Conservation (phyloP, 768 basidiomycete species). For the Sarcomyxa edulis region DNA sequence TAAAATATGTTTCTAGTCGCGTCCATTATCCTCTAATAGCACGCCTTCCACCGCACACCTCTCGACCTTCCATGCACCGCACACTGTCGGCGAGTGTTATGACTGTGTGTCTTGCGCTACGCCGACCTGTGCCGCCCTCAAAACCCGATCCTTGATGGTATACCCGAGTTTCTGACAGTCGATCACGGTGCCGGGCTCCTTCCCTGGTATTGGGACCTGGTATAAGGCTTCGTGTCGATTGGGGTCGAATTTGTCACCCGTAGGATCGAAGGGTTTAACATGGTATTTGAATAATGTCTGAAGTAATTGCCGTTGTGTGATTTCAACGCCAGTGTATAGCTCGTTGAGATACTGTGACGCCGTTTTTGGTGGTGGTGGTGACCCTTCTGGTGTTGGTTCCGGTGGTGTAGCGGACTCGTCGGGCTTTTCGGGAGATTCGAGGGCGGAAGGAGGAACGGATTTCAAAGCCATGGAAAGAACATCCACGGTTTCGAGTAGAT, state of each 20-base stretch:
- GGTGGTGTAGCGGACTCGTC: slow-evolving; percentile 25
- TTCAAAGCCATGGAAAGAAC: slow-evolving; percentile 83
- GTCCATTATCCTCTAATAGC: slow-evolving; percentile 12
- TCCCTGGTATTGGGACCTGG: slow-evolving; percentile 86
- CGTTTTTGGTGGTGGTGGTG: slow-evolving; percentile 43
- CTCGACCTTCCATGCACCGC: not conserved
- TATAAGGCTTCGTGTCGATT: slow-evolving; percentile 94
- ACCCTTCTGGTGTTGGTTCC: slow-evolving; percentile 23
- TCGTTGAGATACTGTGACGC: slow-evolving; percentile 57
- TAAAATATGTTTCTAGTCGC: slow-evolving; percentile 21
- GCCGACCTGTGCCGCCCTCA: slow-evolving; percentile 95
- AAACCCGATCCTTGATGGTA: slow-evolving; percentile 88
- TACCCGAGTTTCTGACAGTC: slow-evolving; percentile 91
- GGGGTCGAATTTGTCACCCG: slow-evolving; percentile 91
- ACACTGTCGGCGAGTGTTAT: not conserved
- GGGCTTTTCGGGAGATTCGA: slow-evolving; percentile 23
- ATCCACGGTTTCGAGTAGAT: slow-evolving; percentile 87
- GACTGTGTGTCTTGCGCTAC: slow-evolving; percentile 69
- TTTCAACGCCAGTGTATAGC: slow-evolving; percentile 81
- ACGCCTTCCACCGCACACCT: not conserved
- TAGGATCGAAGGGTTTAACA: slow-evolving; percentile 87
- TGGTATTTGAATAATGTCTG: slow-evolving; percentile 91
- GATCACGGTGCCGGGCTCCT: slow-evolving; percentile 84
- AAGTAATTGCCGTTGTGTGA: slow-evolving; percentile 86
- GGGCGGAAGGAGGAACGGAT: slow-evolving; percentile 56